Evolutionary conservation across 805 yeast species (phyloP).

Genomic region (Yueomyces sinensis): DNA sequence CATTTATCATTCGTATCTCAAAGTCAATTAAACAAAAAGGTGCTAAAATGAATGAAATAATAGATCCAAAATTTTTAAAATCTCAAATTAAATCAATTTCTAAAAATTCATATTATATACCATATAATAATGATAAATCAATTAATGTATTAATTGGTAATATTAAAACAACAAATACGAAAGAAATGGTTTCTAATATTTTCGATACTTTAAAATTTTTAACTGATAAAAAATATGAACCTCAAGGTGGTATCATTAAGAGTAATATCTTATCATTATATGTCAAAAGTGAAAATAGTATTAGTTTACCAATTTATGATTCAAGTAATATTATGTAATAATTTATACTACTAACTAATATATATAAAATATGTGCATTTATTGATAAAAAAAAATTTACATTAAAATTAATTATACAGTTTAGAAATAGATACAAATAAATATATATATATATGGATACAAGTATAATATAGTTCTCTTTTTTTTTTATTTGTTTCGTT

Average conservation of each 20-base stretch:
- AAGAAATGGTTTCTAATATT: constrained; percentile 17
- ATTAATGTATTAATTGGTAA: constrained; percentile 48
- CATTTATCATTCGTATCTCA: constrained; percentile 51
- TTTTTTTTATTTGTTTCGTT: too few species aligned
- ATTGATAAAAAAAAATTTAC: too few species aligned
- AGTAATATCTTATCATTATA: constrained; percentile 37
- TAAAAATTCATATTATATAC: constrained; percentile 48
- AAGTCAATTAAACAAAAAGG: constrained; percentile 20
- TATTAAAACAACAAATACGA: constrained; percentile 11
- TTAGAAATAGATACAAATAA: too few species aligned
- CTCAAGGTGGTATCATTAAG: constrained; percentile 46
- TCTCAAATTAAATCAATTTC: constrained; percentile 54
- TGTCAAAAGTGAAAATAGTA: constrained; percentile 54
- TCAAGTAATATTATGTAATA: too few species aligned
- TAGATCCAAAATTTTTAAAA: constrained; percentile 52
- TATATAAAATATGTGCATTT: too few species aligned
- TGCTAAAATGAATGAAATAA: constrained; percentile 40
- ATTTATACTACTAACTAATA: too few species aligned
- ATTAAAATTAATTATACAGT: too few species aligned
- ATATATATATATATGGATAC: too few species aligned
- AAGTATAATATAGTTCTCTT: too few species aligned
- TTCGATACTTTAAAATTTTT: constrained; percentile 32
- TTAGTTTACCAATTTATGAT: constrained; percentile 44
- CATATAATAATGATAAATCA: constrained; percentile 50
- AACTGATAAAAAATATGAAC: constrained; percentile 30